A percentile compares a stretch with the other conserved stretches of the same genome.
phyloP scores from a whole-genome alignment of 2,329 filamentous ascomycete species.

The Didymella lethalis region DNA sequence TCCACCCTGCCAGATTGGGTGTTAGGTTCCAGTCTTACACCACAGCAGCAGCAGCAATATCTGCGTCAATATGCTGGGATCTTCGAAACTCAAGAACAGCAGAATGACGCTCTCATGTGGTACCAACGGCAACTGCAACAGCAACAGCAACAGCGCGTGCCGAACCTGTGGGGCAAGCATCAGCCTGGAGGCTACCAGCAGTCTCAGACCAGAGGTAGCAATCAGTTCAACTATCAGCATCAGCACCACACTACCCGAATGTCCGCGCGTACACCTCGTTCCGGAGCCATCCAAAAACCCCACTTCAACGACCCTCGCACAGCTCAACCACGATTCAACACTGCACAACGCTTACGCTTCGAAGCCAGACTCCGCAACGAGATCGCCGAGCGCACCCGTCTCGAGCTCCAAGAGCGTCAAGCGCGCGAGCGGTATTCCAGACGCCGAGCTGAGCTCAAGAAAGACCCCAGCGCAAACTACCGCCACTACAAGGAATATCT shows the following conservation, averaged over 20 bases:
- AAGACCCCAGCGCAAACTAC: slow-evolving; percentile 19
- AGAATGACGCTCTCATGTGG: not conserved
- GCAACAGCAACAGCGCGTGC: not conserved
- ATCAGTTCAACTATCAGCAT: not conserved
- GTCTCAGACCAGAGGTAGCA: not conserved
- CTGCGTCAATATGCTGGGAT: not conserved
- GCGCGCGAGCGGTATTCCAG: not conserved
- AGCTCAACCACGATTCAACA: not conserved
- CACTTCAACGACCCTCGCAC: too few relatives aligned
- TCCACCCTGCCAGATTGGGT: too few relatives aligned
- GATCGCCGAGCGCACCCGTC: not conserved
- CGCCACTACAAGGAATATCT: slow-evolving; percentile 21
- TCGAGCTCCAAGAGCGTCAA: not conserved
- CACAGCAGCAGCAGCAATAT: not conserved
- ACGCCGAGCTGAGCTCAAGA: slow-evolving; percentile 8
- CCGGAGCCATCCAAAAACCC: not conserved
- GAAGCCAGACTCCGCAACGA: not conserved
- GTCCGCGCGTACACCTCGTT: too few relatives aligned
- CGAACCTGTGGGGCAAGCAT: not conserved
- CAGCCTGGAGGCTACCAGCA: not conserved
- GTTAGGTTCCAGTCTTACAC: not conserved
- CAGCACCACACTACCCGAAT: not conserved
- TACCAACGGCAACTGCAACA: not conserved
- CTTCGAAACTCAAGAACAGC: not conserved
- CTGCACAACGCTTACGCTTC: not conserved